These are phyloP conservation scores for Nitzschia palea DNA, from an alignment of 108 stramenopile species.

Conservation along the genomic window DNA sequence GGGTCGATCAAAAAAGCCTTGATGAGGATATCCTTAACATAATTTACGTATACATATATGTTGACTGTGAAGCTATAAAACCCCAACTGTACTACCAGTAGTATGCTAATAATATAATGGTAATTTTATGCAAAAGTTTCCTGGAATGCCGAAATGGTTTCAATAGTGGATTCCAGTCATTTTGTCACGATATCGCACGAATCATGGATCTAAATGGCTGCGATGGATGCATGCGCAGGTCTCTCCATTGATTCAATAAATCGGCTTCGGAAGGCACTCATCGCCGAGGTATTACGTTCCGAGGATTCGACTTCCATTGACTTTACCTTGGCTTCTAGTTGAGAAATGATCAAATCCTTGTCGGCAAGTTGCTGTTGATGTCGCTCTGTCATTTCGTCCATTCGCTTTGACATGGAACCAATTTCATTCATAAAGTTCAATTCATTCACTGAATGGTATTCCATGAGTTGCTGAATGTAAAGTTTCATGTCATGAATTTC, in stretches of 20 bases:
- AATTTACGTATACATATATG: too few species aligned
- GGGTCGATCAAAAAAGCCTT: too few species aligned
- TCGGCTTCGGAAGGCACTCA: not conserved
- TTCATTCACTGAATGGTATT: constrained; percentile 35
- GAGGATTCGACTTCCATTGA: constrained; percentile 10
- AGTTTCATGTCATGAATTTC: constrained; percentile 24
- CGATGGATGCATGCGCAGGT: not conserved
- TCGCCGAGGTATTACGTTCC: constrained; percentile 1
- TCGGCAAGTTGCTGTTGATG: constrained; percentile 32
- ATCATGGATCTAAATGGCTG: not conserved
- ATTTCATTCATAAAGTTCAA: constrained; percentile 55
- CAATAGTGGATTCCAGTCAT: too few species aligned
- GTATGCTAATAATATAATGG: too few species aligned
- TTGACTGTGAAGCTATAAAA: too few species aligned
- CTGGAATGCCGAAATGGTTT: too few species aligned
- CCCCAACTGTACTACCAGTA: too few species aligned
- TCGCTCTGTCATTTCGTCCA: constrained; percentile 20
- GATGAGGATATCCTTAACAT: too few species aligned
- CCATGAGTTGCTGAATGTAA: constrained; percentile 27
- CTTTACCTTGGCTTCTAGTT: constrained; percentile 30
- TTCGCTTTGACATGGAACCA: constrained; percentile 13
- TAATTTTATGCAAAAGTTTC: too few species aligned
- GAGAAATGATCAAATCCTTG: constrained; percentile 38
- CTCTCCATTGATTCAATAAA: not conserved
- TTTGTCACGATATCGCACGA: not conserved